Conservation (phyloP, 495 filamentous ascomycete genomes). For the Tuber melanosporum region DNA sequence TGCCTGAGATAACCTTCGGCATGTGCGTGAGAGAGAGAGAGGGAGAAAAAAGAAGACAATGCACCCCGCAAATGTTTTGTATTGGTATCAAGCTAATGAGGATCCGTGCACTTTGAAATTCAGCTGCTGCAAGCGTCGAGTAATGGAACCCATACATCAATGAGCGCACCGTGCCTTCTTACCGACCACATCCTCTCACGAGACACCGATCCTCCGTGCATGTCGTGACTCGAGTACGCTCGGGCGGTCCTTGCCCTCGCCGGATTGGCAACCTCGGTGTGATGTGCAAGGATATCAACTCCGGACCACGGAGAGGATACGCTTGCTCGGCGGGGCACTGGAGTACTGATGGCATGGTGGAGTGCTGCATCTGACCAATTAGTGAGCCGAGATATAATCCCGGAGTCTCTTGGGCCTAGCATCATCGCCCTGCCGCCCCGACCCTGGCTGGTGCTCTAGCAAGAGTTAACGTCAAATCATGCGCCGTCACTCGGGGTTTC, state of each 20-base stretch:
- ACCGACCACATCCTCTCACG: not conserved
- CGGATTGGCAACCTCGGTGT: not conserved
- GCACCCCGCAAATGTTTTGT: not conserved
- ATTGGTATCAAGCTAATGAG: constrained; percentile 4
- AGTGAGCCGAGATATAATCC: not conserved
- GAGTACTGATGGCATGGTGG: not conserved
- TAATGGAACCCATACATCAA: not conserved
- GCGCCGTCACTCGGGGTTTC: not conserved
- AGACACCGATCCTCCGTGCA: constrained; percentile 1
- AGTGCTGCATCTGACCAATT: not conserved
- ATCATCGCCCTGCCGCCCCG: not conserved
- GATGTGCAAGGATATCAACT: not conserved
- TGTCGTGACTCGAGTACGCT: not conserved
- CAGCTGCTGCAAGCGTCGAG: not conserved
- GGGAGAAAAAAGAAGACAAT: not conserved
- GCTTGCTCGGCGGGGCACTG: not conserved
- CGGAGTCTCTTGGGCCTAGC: not conserved
- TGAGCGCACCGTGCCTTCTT: not conserved
- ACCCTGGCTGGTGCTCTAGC: not conserved
- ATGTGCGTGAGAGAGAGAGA: not conserved
- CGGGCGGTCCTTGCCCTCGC: not conserved
- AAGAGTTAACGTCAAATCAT: not conserved
- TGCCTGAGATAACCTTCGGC: not conserved
- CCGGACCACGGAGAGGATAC: not conserved
- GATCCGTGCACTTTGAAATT: constrained; percentile 4